These are phyloP conservation scores for Arthroderma sp. DNA, from an alignment of 2,329 filamentous ascomycete species.

Conservation along the genomic window DNA sequence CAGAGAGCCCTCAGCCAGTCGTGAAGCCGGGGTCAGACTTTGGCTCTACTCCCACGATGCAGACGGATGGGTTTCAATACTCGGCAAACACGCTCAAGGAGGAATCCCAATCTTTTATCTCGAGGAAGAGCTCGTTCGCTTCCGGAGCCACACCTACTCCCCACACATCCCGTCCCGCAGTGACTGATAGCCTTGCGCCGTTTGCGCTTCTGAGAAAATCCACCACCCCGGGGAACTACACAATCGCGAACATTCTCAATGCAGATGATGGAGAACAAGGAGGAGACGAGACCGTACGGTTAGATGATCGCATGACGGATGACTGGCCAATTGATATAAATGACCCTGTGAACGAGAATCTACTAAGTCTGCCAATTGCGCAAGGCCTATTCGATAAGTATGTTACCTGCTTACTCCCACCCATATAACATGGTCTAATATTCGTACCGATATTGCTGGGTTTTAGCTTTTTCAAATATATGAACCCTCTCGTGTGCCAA, in stretches of 20 bases:
- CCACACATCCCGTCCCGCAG: background rate
- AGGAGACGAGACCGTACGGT: background rate
- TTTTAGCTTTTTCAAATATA: constrained; percentile 24
- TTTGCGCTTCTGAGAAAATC: constrained; percentile 11
- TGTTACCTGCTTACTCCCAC: background rate
- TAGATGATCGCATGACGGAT: background rate
- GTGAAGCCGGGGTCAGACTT: no score
- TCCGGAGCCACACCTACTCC: no score
- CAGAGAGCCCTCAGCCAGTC: no score
- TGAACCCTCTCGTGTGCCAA: constrained; percentile 31
- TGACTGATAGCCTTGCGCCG: constrained; percentile 10
- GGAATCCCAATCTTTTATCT: no score
- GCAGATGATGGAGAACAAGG: constrained; percentile 8
- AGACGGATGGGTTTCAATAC: no score
- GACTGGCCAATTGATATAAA: constrained; percentile 9
- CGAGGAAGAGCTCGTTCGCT: no score
- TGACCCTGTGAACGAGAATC: constrained; percentile 18
- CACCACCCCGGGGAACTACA: constrained; percentile 16
- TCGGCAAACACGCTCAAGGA: no score
- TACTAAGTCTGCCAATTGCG: constrained; percentile 17
- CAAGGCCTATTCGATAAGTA: constrained; percentile 20
- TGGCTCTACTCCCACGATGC: no score
- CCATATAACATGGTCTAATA: background rate
- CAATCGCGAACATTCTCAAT: constrained; percentile 13
- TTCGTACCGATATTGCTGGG: background rate